Conservation (phyloP, 2,329 filamentous ascomycete species). For the Phoma herbarum region DNA sequence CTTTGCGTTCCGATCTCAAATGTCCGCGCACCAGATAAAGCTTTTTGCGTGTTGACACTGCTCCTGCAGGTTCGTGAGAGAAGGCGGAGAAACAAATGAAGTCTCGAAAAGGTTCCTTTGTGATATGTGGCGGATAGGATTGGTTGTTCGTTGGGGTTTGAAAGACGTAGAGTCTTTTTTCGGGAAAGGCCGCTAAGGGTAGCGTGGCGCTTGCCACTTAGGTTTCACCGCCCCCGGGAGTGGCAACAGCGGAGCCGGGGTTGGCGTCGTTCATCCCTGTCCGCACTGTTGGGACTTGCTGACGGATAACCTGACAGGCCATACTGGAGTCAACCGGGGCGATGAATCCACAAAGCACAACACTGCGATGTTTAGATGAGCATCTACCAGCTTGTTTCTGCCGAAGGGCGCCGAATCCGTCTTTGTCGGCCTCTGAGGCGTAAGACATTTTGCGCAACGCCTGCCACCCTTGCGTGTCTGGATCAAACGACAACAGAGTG, state of each 20-base stretch:
- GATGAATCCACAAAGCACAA: no score
- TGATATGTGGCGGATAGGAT: constrained; percentile 9
- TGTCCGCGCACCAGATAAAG: constrained; percentile 10
- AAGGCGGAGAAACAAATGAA: constrained; percentile 9
- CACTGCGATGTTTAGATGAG: neutral
- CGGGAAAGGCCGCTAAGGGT: constrained; percentile 11
- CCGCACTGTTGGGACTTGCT: neutral
- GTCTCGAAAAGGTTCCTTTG: constrained; percentile 7
- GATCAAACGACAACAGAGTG: neutral
- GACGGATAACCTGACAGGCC: neutral
- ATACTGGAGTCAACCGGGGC: neutral
- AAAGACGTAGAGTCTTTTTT: constrained; percentile 22
- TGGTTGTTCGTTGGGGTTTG: constrained; percentile 18
- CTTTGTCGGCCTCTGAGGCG: neutral
- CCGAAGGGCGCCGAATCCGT: no score
- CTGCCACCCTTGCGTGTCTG: no score
- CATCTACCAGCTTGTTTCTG: neutral
- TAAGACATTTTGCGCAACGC: neutral
- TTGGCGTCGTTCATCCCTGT: constrained; percentile 3
- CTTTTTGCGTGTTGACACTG: constrained; percentile 8
- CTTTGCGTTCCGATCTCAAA: constrained; percentile 17
- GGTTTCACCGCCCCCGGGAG: constrained; percentile 12
- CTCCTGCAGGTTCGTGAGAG: constrained; percentile 4
- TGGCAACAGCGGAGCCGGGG: neutral
- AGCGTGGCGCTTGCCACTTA: constrained; percentile 6